phyloP scores from a whole-genome alignment of 1,139 yeast species.

The Hanseniaspora gamundiae region DNA sequence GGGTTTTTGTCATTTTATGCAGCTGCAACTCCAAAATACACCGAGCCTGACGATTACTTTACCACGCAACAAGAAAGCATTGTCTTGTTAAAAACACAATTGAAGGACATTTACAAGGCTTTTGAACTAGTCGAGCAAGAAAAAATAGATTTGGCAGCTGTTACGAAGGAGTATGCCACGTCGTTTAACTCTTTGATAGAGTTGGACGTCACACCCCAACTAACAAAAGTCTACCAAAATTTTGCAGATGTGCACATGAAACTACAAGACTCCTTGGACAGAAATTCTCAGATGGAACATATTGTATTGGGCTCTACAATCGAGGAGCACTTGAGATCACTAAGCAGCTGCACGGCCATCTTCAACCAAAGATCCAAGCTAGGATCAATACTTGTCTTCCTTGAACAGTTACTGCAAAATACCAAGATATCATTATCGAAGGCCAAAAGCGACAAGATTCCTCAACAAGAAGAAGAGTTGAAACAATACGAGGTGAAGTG shows the following conservation, averaged over 20 bases:
- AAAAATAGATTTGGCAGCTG: constrained; percentile 57
- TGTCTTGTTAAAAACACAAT: constrained; percentile 62
- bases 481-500: constrained; percentile 47
- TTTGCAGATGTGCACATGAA: constrained; percentile 65
- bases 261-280: constrained; percentile 61
- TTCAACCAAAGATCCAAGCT: constrained; percentile 67
- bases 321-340: constrained; percentile 73
- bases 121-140: constrained; percentile 67
- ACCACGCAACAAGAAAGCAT: constrained; percentile 54
- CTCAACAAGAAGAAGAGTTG: constrained; percentile 43
- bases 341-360: constrained; percentile 63
- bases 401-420: constrained; percentile 45
- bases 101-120: constrained; percentile 57
- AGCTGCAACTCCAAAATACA: constrained; percentile 37
- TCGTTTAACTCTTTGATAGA: constrained; percentile 49
- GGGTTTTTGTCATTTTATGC: constrained; percentile 24
- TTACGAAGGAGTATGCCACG: constrained; percentile 51
- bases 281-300: constrained; percentile 77
- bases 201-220: constrained; percentile 60
- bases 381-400: constrained; percentile 44
- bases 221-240: constrained; percentile 46
- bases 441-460: constrained; percentile 53
- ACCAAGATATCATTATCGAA: constrained; percentile 24
- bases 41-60: constrained; percentile 74
- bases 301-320: constrained; percentile 76